Evolutionary conservation across 108 stramenopile genomes (phyloP), one percentile per base, ranked within the genome.

Genomic region (Nannochloropsis salina): DNA sequence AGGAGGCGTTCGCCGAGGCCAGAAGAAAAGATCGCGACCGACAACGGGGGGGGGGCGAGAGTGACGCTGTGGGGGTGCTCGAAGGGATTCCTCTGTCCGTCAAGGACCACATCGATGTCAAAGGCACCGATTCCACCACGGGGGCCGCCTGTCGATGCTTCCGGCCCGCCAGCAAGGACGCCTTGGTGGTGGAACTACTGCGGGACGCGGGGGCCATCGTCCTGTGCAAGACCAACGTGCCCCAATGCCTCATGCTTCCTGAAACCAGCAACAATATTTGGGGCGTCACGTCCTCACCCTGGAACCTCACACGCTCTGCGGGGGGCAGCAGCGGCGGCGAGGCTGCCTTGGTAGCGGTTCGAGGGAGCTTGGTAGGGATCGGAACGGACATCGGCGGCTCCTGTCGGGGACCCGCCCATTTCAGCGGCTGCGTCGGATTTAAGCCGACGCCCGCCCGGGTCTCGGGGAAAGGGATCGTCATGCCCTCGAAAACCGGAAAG

Each of bases 321-420:
- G 92, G 92, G 9, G 92, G 92, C 3, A 88, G 86, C 87, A 89
- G 88, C 42, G 92, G 92, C 3, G 92, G 92, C 31, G 92, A 92
- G 20, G 92, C 81, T 9, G 88, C 91, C 42, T 44, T 92, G 6
- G 86, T 92, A 9, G 85, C 87, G 44, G 44, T 84, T 4, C 80
- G 90, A 4, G 83, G 86, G 15, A 61, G 86, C 20, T 88, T 90
- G 15, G 41, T 92, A 11, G 92, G 90, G 8, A 22, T 91, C 31
- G 92, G 92, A 8, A 89, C 90, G 41, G 92, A 92, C 51, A 88
- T 92, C 40, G 92, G 92, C 15, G 92, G 92, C n/a, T 88, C 87
- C 42, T 44, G 91, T 12, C 91, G 92, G 42, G 89, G 89, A 15
- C 92, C 92, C 6, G 85, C 88, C 6, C 81, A 89, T 41, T 91